Base-by-base conservation (phyloP, 352 stramenopile species). In the Thraustotheca clavata region DNA sequence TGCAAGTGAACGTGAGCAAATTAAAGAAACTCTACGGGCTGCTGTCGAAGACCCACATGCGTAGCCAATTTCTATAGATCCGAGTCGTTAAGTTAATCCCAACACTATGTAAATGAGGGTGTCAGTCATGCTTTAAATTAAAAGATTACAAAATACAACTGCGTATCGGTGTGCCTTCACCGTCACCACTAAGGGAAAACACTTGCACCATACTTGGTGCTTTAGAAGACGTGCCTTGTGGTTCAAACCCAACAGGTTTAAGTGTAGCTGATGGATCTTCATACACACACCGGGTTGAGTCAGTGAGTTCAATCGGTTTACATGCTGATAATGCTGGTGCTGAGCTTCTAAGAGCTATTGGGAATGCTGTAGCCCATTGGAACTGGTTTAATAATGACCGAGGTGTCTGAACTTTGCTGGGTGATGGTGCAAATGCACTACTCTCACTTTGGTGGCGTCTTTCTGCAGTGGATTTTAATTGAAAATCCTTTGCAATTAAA, bases 231-330 rank as follows among this genome's bases (percentile, higher is more conserved):
- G 20, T 20, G 38, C 34, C 43, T 24, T 52, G 24, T 9, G 9
- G 31, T 11, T 52, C 43, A 31, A 24, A 47, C n/a, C 9, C 43
- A 11, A 31, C 43, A 31, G 9, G 43, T 11, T 24, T 31, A 31
- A 24, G 24, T 11, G 43, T 52, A 2, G 43, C 31, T 7, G 43
- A 52, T 11, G 43, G 43, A 31, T 52, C 43, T 24, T 52, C 43
- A 31, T 52, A 52, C 43, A 52, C 43, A 7, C 43, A 52, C 24
- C 43, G 43, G 9, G 43, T 52, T 31, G 43, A 52, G 43, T 52
- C 43, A 11, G 12, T 18, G 43, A 31, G 43, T 31, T 52, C 43
- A 11, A 31, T 18, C 31, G 2, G 11, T 24, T 35, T 31, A 31
- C n/a, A 1, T 31, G 43, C 43, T 52, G 3, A 31, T 35, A 9